These are phyloP conservation scores for Ustulina deusta DNA, from an alignment of 2,329 filamentous ascomycete genomes.

Conservation along the genomic window DNA sequence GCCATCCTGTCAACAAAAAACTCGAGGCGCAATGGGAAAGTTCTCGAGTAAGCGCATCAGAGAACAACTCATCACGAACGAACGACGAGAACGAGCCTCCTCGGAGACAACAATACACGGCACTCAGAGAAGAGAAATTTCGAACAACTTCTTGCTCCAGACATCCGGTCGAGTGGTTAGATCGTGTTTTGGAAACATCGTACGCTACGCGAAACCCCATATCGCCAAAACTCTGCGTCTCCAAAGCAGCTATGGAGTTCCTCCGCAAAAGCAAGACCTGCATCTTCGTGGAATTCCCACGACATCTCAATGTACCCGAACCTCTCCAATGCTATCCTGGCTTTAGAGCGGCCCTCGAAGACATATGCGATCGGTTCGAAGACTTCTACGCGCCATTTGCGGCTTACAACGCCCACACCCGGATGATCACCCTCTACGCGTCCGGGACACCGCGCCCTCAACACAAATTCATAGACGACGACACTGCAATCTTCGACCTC, in stretches of 20 bases:
- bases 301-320: background rate
- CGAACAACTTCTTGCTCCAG: conserved; percentile 16
- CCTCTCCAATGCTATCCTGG: conserved; percentile 41
- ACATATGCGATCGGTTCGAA: conserved; percentile 40
- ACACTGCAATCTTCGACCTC: conserved; percentile 40
- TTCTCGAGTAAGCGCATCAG: background rate
- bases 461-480: conserved; percentile 20
- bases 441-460: conserved; percentile 23
- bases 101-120: background rate
- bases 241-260: conserved; percentile 19
- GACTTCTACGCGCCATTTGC: conserved; percentile 43
- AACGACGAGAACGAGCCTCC: conserved; percentile 7
- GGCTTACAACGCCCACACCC: conserved; percentile 34
- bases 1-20: background rate
- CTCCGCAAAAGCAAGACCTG: conserved; percentile 18
- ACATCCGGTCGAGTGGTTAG: conserved; percentile 41
- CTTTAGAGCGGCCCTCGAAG: conserved; percentile 41
- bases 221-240: conserved; percentile 25
- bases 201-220: conserved; percentile 34
- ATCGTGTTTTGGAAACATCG: conserved; percentile 44
- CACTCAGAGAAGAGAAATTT: background rate
- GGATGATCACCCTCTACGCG: conserved; percentile 38
- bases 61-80: background rate
- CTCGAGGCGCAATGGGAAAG: background rate
- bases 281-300: conserved; percentile 26